A percentile compares a stretch with the other conserved stretches of the same genome.
Conservation (phyloP, 805 yeast genomes). For the Kuraishia capsulata region DNA sequence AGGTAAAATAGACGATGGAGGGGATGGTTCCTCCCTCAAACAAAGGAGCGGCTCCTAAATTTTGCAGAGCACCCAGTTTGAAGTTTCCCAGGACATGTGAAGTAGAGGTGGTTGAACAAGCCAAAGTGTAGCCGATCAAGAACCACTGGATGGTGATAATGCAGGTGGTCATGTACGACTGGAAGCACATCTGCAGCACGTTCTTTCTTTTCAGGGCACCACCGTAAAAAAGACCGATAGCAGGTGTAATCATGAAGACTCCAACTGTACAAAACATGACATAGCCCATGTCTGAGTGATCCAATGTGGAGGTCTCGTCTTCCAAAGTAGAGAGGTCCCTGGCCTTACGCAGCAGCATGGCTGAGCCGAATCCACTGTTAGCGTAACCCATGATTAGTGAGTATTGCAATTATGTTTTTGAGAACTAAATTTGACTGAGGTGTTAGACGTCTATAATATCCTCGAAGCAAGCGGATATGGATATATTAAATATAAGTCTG, state of each 20-base stretch:
- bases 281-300: conserved; percentile 39
- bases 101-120: conserved; percentile 60
- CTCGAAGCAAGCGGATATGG: too few species aligned
- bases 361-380: conserved; percentile 22
- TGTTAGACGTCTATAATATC: too few species aligned
- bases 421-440: background rate
- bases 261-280: conserved; percentile 37
- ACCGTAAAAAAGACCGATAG: conserved; percentile 35
- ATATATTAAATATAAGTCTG: too few species aligned
- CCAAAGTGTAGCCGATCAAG: conserved; percentile 85
- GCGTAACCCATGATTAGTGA: conserved; percentile 16
- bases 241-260: conserved; percentile 39
- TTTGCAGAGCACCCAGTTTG: conserved; percentile 62
- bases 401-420: background rate
- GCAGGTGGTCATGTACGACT: conserved; percentile 46
- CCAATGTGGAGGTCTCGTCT: conserved; percentile 28
- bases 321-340: conserved; percentile 17
- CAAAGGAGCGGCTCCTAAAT: conserved; percentile 28
- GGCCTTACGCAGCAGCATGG: conserved; percentile 11
- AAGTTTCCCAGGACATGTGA: conserved; percentile 77
- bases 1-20: conserved; percentile 16
- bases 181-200: conserved; percentile 33
- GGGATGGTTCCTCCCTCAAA: conserved; percentile 19
- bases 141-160: conserved; percentile 79
- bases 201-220: conserved; percentile 32